Evolutionary conservation across 2,329 filamentous ascomycete genomes (phyloP), one percentile per base, ranked within the genome.

Genomic region (Arthrobotrys sinensis): DNA sequence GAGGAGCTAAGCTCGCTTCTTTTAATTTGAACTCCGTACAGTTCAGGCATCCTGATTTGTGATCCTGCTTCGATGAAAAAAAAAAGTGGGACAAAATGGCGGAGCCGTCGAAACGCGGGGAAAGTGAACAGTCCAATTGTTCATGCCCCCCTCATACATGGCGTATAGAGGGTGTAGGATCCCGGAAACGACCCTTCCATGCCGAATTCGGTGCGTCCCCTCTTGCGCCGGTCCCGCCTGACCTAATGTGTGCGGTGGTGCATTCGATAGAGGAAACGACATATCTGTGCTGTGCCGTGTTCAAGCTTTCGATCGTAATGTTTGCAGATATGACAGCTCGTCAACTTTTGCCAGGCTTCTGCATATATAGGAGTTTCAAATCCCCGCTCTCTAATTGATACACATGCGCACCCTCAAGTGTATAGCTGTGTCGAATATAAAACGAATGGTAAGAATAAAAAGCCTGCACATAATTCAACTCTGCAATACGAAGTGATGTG

Each of bases 21-120:
- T 70, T 77, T 38, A 48, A 65, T 65, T 52, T 43, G 55, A 60
- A 60, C 55, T 60, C 36, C 36, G 19, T 43, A 53, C 40, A 34
- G 40, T 43, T 68, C 36, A 24, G 10, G 43, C 28, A 40, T 52
- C 65, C 34, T 34, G 52, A 65, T 64, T 60, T 43, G 55, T 24
- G 43, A 43, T 71, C 50, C 24, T 34, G 40, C 46, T 50, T 52
- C 36, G 48, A 62, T 16, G 24, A 16, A 48, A 12, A 36, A 50
- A 38, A 66, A 63, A 60, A 65, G 62, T 76, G 64, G 64, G 64
- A 76, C 65, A 16, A 55, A 60, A 34, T 46, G 48, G 60, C 64
- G 65, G 65, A 77, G 73, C 73, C 73, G 66, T 77, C 73, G 66
- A 77, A 77, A 77, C 66, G 73, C 73, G 73, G 73, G 73, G 73